Evolutionary conservation across 345 rosid species (phyloP).

Genomic region (Combretum micranthum): DNA sequence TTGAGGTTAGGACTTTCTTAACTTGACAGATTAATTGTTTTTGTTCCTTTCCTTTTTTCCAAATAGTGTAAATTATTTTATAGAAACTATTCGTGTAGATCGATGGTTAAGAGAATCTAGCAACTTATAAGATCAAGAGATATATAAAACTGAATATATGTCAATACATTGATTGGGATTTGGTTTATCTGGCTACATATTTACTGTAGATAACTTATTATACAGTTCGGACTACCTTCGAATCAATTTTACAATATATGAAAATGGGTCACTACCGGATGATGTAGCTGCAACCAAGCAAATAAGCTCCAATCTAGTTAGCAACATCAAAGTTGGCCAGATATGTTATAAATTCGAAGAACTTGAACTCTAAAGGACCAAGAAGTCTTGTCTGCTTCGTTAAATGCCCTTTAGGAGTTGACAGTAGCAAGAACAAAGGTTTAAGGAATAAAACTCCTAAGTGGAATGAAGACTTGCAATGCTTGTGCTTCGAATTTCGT

Average conservation of each 20-base stretch:
- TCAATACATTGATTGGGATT: background rate
- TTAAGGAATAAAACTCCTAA: no score
- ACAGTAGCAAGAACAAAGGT: no score
- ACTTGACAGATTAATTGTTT: background rate
- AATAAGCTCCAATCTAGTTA: slow-evolving; percentile 85
- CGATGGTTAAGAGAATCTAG: no score
- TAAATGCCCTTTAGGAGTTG: slow-evolving; percentile 24
- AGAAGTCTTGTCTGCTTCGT: slow-evolving; percentile 69
- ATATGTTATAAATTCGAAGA: slow-evolving; percentile 72
- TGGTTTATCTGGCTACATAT: background rate
- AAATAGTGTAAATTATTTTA: no score
- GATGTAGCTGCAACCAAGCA: slow-evolving; percentile 81
- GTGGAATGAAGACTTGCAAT: no score
- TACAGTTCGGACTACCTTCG: slow-evolving; percentile 87
- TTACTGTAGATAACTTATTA: background rate
- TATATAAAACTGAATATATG: background rate
- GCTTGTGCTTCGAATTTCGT: no score
- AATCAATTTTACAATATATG: slow-evolving; percentile 70
- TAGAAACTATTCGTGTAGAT: background rate
- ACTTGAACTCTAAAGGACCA: slow-evolving; percentile 78
- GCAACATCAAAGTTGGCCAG: slow-evolving; percentile 63
- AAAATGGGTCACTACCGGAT: slow-evolving; percentile 64
- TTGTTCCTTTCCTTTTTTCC: no score
- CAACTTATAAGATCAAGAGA: background rate
- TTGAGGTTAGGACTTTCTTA: slow-evolving; percentile 37